These are phyloP conservation scores for Begonia fuchsioides DNA, from an alignment of 306 rosid species.

Conservation along the genomic window DNA sequence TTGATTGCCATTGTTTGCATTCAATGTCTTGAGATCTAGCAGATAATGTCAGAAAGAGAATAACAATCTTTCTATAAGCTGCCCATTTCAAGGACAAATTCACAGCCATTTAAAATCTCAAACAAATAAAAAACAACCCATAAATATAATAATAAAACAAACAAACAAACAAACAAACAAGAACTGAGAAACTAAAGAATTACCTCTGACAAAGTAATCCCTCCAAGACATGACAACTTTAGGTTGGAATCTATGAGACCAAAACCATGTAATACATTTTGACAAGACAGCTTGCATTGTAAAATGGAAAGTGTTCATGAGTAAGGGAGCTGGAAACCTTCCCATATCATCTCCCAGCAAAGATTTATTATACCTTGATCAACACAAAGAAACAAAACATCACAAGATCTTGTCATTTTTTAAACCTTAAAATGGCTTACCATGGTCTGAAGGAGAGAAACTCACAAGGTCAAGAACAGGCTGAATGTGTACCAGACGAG, in stretches of 20 bases:
- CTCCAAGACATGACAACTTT: conserved; percentile 72
- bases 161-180: conserved; percentile 6
- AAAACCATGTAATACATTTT: conserved; percentile 64
- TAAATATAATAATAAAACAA: too few species aligned
- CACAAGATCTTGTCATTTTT: too few species aligned
- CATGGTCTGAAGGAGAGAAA: conserved; percentile 12
- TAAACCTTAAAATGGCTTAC: too few species aligned
- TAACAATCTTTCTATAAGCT: too few species aligned
- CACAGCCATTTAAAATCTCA: too few species aligned
- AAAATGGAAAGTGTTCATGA: conserved; percentile 87
- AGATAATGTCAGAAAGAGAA: too few species aligned
- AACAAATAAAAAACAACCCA: too few species aligned
- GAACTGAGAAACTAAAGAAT: conserved; percentile 6
- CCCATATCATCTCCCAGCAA: conserved; percentile 86
- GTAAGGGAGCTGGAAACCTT: conserved; percentile 87
- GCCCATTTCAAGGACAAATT: too few species aligned
- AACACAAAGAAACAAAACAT: conserved; percentile 8
- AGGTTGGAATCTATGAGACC: conserved; percentile 65
- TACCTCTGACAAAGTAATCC: conserved; percentile 85
- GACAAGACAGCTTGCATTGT: conserved; percentile 84
- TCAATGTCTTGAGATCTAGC: too few species aligned
- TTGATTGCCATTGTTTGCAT: too few species aligned
- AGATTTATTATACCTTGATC: conserved; percentile 80
- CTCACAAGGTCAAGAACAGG: conserved; percentile 93
- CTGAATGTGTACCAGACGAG: conserved; percentile 88